A percentile compares a stretch with the other conserved stretches of the same genome.
These are phyloP conservation scores for Cyathus striatus DNA, from an alignment of 768 basidiomycete genomes.

Conservation along the genomic window DNA sequence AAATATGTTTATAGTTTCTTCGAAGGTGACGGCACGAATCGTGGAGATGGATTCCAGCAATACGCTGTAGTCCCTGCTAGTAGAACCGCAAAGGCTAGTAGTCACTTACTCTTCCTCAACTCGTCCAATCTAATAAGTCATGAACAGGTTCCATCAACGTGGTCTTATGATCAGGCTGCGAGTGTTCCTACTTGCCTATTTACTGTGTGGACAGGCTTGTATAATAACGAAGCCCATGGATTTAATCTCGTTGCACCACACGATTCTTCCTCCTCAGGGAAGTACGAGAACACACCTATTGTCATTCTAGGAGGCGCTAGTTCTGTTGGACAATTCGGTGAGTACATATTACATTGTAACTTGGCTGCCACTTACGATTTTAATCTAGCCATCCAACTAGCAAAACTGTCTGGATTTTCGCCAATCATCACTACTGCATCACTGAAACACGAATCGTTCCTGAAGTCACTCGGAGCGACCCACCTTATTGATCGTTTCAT, in stretches of 20 bases:
- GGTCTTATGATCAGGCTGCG: conserved; percentile 5
- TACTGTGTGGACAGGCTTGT: conserved; percentile 2
- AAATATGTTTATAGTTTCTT: background rate
- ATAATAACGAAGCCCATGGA: background rate
- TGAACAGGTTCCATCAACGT: conserved; percentile 3
- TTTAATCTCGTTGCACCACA: background rate
- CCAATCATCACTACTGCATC: conserved; percentile 35
- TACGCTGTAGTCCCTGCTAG: conserved; percentile 1
- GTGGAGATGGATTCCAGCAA: conserved; percentile 6
- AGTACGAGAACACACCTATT: conserved; percentile 10
- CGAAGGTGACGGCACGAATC: background rate
- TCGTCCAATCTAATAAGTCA: too few species aligned
- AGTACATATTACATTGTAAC: background rate
- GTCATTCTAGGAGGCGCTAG: conserved; percentile 15
- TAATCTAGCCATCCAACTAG: conserved; percentile 37
- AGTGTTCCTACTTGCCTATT: conserved; percentile 2
- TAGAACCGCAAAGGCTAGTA: conserved; percentile 3
- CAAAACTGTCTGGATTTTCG: conserved; percentile 32
- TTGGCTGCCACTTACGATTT: background rate
- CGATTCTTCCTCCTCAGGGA: too few species aligned
- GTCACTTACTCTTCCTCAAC: background rate
- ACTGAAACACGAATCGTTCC: conserved; percentile 13
- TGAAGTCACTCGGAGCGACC: conserved; percentile 31
- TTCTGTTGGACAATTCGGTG: conserved; percentile 16
- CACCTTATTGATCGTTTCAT: conserved; percentile 23